Evolutionary conservation across 2,329 filamentous ascomycete species (phyloP).

Genomic region (Diaporthe capsici): DNA sequence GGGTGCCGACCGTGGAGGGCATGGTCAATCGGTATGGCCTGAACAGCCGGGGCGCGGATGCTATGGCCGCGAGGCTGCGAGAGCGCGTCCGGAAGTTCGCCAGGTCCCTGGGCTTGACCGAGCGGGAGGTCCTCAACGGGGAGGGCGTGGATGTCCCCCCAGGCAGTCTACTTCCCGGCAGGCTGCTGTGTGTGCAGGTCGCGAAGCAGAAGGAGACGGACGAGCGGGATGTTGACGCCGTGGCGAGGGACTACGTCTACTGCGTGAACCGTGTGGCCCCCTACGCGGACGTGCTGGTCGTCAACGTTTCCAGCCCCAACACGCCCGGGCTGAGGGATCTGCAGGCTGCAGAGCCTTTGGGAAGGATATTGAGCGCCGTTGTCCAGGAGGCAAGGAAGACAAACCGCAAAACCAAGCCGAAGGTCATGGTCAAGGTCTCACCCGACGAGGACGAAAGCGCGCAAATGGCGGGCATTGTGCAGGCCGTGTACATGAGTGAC

Average conservation of each 20-base stretch:
- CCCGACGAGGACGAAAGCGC: constrained; percentile 91
- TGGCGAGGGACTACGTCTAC: constrained; percentile 87
- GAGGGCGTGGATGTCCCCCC: constrained; percentile 80
- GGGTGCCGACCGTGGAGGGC: constrained; percentile 84
- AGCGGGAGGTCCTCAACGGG: constrained; percentile 82
- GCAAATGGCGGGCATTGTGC: constrained; percentile 89
- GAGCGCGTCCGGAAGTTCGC: constrained; percentile 85
- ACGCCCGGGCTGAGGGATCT: constrained; percentile 91
- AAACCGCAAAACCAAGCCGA: constrained; percentile 76
- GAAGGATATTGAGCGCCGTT: constrained; percentile 83
- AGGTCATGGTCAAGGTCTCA: constrained; percentile 98
- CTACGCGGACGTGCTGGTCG: constrained; percentile 96
- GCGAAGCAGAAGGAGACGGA: constrained; percentile 97
- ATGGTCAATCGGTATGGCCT: constrained; percentile 97
- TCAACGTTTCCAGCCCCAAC: constrained; percentile 98
- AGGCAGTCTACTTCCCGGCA: constrained; percentile 82
- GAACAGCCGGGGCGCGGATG: constrained; percentile 91
- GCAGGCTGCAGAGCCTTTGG: constrained; percentile 87
- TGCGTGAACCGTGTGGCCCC: constrained; percentile 86
- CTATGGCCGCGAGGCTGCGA: constrained; percentile 83
- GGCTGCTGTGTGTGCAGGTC: constrained; percentile 89
- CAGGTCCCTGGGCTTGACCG: constrained; percentile 76
- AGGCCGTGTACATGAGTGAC: constrained; percentile 85
- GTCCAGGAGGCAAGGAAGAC: constrained; percentile 81
- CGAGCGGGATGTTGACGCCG: constrained; percentile 85